phyloP scores from a whole-genome alignment of 2,329 filamentous ascomycete species.

The Claviceps africana region DNA sequence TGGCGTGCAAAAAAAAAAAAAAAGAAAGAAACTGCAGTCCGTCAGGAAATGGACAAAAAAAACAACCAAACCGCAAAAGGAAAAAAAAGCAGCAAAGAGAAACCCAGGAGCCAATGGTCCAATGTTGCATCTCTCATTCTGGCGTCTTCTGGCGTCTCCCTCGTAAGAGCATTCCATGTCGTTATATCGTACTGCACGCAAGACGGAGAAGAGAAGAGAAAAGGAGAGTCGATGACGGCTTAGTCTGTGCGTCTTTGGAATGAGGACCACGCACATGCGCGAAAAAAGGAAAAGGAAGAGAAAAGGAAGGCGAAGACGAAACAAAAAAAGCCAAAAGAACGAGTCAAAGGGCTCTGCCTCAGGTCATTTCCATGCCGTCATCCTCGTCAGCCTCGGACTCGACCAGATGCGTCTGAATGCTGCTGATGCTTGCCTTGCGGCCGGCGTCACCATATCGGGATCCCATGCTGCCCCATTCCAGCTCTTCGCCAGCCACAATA shows the following conservation, averaged over 20 bases:
- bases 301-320: not conserved
- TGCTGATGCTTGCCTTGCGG: conserved; percentile 47
- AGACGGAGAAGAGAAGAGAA: not conserved
- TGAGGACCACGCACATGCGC: no score
- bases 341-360: no score
- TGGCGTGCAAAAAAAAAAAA: no score
- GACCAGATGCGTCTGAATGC: conserved; percentile 41
- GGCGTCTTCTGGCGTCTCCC: not conserved
- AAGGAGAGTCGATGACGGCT: no score
- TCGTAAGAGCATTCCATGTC: not conserved
- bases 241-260: no score
- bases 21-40: no score
- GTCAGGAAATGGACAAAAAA: not conserved
- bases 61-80: no score
- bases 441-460: conserved; percentile 30
- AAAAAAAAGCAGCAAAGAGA: not conserved
- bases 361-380: conserved; percentile 47
- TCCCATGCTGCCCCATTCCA: conserved; percentile 41
- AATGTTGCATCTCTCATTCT: not conserved
- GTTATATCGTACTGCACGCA: not conserved
- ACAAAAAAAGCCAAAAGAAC: not conserved
- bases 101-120: not conserved
- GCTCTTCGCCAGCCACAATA: conserved; percentile 75
- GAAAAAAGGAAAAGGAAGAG: not conserved
- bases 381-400: conserved; percentile 47